Base-by-base conservation (phyloP, 148 eudicot genomes). In the Selenicereus undatus region DNA sequence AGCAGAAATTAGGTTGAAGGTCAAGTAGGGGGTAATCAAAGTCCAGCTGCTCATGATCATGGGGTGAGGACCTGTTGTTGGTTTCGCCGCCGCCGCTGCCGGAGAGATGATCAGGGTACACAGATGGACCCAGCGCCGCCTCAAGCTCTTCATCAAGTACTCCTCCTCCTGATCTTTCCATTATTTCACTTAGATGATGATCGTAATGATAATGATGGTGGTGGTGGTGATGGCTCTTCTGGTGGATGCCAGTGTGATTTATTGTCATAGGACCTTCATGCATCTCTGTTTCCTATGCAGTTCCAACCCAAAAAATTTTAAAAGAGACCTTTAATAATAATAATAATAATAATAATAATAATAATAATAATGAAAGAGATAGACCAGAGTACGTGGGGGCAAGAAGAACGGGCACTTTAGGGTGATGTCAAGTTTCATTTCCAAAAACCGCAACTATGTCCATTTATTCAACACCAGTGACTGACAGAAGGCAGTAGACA, bases 11-110 rank as follows among this genome's bases (percentile, higher is more conserved):
- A 20, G 30, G 27, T 65, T 78, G 73, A 2, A 64, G 12, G 29
- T 64, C 42, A 13, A 78, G 22, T 5, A 42, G 4, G 50, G 24
- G 17, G 26, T 50, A 66, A 66, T 78, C 73, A 1, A 78, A 65
- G 8, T 78, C 80, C 35, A 18, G 36, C 4, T 78, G 73, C 36
- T 48, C 70, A 65, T 51, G 45, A n/a, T 48, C 70, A 65, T 51
- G 27, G 24, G 36, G 62, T 14, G 27, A 22, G 68, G 68, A 64
- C 12, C 11, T 64, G 68, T 64, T n/a, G 22, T 17, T 8, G 9
- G 11, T 48, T 48, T 48, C 52, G 16, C n/a, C 13, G 11, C 12
- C 56, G 1, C 10, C 52, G 16, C n/a, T 3, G 11, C 12, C 56
- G 1, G 35, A 43, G 10, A 65, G 73, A 45, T 64, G 35, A 24